These are phyloP conservation scores for Monilinia fructigena DNA, from an alignment of 2,329 filamentous ascomycete species.

Conservation along the genomic window DNA sequence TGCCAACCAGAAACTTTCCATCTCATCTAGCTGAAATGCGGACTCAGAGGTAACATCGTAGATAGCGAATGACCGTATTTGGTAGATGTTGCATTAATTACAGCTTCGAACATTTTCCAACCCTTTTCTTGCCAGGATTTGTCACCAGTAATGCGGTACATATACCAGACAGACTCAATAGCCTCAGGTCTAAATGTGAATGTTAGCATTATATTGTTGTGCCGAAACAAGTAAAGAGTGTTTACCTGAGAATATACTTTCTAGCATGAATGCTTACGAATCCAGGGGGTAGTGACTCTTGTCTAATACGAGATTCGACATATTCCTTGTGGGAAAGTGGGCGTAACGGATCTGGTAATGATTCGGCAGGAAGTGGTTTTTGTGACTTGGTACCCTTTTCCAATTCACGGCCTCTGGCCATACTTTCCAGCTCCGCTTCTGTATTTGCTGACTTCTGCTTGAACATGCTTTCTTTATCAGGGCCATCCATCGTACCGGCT, in stretches of 20 bases:
- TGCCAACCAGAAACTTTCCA: slow-evolving; percentile 89
- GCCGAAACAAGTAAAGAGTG: slow-evolving; percentile 15
- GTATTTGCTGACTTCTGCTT: slow-evolving; percentile 27
- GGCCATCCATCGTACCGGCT: neutral
- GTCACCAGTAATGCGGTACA: slow-evolving; percentile 87
- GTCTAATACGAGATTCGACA: slow-evolving; percentile 48
- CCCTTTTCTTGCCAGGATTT: slow-evolving; percentile 73
- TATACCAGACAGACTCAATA: slow-evolving; percentile 84
- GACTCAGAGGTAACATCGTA: slow-evolving; percentile 55
- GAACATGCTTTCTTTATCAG: slow-evolving; percentile 14
- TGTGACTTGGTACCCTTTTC: slow-evolving; percentile 20
- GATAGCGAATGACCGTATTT: slow-evolving; percentile 67
- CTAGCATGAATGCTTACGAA: slow-evolving; percentile 48
- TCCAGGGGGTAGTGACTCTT: slow-evolving; percentile 50
- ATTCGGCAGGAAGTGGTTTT: slow-evolving; percentile 14
- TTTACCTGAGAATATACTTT: slow-evolving; percentile 63
- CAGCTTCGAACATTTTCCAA: slow-evolving; percentile 79
- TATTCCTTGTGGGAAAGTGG: slow-evolving; percentile 54
- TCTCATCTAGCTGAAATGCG: slow-evolving; percentile 54
- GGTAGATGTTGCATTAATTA: slow-evolving; percentile 65
- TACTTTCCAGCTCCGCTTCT: slow-evolving; percentile 30
- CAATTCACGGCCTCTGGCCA: slow-evolving; percentile 26
- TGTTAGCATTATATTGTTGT: slow-evolving; percentile 15
- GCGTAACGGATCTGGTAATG: slow-evolving; percentile 30
- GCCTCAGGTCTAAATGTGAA: slow-evolving; percentile 54